Base-by-base conservation (phyloP, 2,329 filamentous ascomycete species). In the Fusarium verticillioides region DNA sequence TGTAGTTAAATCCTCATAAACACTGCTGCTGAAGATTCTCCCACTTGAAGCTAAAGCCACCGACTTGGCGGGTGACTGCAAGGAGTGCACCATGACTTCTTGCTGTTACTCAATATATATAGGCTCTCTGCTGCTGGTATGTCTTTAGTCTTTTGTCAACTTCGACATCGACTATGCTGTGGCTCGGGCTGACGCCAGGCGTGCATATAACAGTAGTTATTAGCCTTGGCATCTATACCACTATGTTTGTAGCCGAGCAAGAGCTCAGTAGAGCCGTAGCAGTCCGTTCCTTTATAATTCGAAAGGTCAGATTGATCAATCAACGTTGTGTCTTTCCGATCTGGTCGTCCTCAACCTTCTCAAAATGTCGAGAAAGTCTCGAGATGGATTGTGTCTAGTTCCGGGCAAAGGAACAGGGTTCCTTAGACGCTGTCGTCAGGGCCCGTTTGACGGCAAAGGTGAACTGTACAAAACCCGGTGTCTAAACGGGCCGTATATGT, bases 351-450 rank as follows among this genome's bases (percentile, higher is more conserved):
- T n/a, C n/a, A 7, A 10, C 23, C 40, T n/a, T 23, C 40, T 42
- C 5, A 8, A 16, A 42, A 12, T 42, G n/a, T 16, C 9, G 13
- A 42, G 39, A 9, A 16, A 42, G 40, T 42, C 21, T 42, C 40
- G 15, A n/a, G 6, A 9, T 23, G 13, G 1, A 23, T 16, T 0
- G 40, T 42, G 0, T 42, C n/a, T 0, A 42, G 9, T 4, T 42
- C 21, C 1, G 9, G 13, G 0, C 40, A 42, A 4, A 7, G 4
- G 15, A 42, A 23, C n/a, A 42, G 21, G 9, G n/a, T 16, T 23
- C 40, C 13, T 23, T 23, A n/a, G 9, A 42, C 9, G 40, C n/a
- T 23, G 40, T 21, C 9, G 9, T 42, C n/a, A 5, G 13, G 40
- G n/a, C 6, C n/a, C 15, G 12, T 16, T 42, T 5, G 9, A 16